These are phyloP conservation scores for Chlorophyllum brunneum DNA, from an alignment of 768 basidiomycete genomes.

Conservation along the genomic window DNA sequence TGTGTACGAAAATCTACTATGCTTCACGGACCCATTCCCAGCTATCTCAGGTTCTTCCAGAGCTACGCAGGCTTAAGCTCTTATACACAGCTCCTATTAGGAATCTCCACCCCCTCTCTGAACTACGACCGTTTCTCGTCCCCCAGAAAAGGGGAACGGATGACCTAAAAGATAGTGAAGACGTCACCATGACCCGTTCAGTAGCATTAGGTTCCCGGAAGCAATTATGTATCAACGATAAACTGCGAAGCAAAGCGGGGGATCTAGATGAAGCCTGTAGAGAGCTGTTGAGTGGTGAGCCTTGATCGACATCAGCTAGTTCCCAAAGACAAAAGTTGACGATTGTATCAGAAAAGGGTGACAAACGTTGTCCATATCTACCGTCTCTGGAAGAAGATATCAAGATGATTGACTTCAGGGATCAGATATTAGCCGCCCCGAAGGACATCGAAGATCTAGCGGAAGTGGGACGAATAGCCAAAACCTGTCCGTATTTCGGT, in stretches of 20 bases:
- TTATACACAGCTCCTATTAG: constrained; percentile 21
- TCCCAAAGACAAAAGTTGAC: neutral
- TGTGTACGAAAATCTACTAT: constrained; percentile 85
- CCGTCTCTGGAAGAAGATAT: constrained; percentile 67
- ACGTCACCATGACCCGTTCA: constrained; percentile 38
- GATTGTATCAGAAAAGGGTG: constrained; percentile 47
- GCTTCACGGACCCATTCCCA: constrained; percentile 97
- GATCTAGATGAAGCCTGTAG: constrained; percentile 90
- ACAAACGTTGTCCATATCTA: constrained; percentile 71
- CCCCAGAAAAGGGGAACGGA: constrained; percentile 22
- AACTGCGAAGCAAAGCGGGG: constrained; percentile 52
- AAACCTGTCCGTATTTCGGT: constrained; percentile 92
- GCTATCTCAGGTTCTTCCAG: constrained; percentile 84
- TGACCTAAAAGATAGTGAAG: constrained; percentile 23
- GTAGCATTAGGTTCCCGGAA: constrained; percentile 90
- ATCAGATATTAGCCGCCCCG: constrained; percentile 81
- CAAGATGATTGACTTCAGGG: constrained; percentile 76
- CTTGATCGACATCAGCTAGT: neutral
- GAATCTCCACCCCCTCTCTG: constrained; percentile 20
- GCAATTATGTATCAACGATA: constrained; percentile 90
- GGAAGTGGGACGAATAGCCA: constrained; percentile 55
- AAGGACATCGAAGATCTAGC: constrained; percentile 96
- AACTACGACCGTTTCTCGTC: constrained; percentile 12
- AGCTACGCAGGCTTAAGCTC: constrained; percentile 71
- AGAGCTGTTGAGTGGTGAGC: constrained; percentile 67